Base-by-base conservation (phyloP, 768 basidiomycete species). In the Suillus brevipes region DNA sequence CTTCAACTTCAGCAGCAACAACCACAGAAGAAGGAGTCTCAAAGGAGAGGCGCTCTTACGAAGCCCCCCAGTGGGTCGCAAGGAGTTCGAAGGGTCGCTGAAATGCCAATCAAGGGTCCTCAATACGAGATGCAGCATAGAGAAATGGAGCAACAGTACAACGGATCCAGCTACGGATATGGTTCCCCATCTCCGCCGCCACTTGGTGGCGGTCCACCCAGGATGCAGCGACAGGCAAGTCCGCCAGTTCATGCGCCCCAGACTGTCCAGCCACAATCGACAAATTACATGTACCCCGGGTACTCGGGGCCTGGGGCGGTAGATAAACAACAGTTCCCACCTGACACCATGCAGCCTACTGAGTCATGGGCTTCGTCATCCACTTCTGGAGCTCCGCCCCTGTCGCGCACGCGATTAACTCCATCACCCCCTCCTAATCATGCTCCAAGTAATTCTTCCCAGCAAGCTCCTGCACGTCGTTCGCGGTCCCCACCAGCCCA, bases 101-200 rank as follows among this genome's bases (percentile, higher is more conserved):
- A 97, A 78, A 94, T 87, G 80, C 89, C 95, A 9, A 85, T 98
- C 62, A 88, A 89, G 67, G 88, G 92, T 6, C 94, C 96, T 45
- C 91, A 94, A 71, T 98, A 97, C 73, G 96, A 97, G 72, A 89
- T 92, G 86, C 96, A 98, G 74, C 91, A 94, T 75, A 88, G 91
- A 28, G 92, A 89, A 59, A 94, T 98, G 85, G 92, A 95, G 75
- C 90, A 95, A 70, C 94, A 97, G 73, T 92, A 92, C 67, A 82
- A 82, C 58, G 82, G 80, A 10, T 70, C 77, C 56, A 69, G 63
- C 4, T 72, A 74, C 18, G 64, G 65, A n/a, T 75, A 77, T 64
- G 70, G 71, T 4, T 52, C 73, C 2, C 12, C 75, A 31, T 70
- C 76, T 7, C 61, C 73, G 2, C 62, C 72, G 2, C 67, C 79